Base-by-base conservation (phyloP, 495 filamentous ascomycete species). In the Penicillium bialowiezense region DNA sequence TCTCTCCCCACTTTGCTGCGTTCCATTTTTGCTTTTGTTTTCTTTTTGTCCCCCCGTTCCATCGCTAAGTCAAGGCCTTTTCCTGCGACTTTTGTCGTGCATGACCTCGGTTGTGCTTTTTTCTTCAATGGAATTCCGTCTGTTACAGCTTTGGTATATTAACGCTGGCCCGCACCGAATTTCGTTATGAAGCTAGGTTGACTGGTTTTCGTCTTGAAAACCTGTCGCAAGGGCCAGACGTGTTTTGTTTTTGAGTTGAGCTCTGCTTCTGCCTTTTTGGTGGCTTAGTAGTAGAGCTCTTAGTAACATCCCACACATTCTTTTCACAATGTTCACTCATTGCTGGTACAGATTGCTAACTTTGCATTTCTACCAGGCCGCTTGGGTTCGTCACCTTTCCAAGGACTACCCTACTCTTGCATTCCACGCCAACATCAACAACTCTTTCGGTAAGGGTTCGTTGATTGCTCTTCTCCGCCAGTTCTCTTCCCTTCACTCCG, bases 101-200 rank as follows among this genome's bases (percentile, higher is more conserved):
- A 45, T 23, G 14, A 26, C 43, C 33, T 36, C 43, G 43, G 43
- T 45, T 20, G 21, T 45, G 48, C 49, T 70, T 60, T 53, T 19
- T 39, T 65, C n/a, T 58, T 60, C 81, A 60, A 80, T 95, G 89
- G 86, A 82, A 80, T 78, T 76, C 71, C 67, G 80, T 88, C 92
- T 91, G 93, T 98, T 98, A 98, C 89, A 87, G 83, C 88, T 80
- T 87, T 97, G 95, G 92, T 85, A 98, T 78, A 98, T 83, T 65
- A 73, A 85, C 75, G 80, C 77, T 76, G 69, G 81, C 85, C 86
- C 84, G 79, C 80, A 79, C 79, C 82, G 74, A 72, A 64, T 51
- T 68, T 79, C 78, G 67, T 79, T 73, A 64, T 77, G 77, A 77
- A 75, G 66, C 71, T 72, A 80, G 81, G 75, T 78, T 86, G 88